Evolutionary conservation across 2,329 filamentous ascomycete genomes (phyloP).

Genomic region (Dothistroma pini): DNA sequence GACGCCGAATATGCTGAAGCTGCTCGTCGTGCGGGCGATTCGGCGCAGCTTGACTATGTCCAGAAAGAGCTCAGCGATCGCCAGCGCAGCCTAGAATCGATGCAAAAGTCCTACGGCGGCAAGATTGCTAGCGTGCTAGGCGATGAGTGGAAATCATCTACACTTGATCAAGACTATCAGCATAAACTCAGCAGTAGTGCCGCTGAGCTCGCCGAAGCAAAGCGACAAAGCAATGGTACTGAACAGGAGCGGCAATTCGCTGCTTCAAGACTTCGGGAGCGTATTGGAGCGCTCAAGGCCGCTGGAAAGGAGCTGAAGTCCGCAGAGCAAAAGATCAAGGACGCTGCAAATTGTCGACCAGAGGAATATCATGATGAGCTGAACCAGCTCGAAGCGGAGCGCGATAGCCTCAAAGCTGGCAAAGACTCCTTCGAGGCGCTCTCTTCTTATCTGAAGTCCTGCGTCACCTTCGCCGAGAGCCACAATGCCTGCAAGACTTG

Average conservation of each 20-base stretch:
- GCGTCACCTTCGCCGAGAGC: constrained; percentile 51
- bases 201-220: constrained; percentile 59
- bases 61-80: constrained; percentile 75
- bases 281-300: constrained; percentile 61
- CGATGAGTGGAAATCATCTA: constrained; percentile 63
- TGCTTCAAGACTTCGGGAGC: constrained; percentile 66
- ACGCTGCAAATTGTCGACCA: constrained; percentile 45
- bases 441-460: constrained; percentile 25
- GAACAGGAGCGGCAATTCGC: constrained; percentile 72
- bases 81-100: constrained; percentile 70
- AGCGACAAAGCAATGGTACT: constrained; percentile 66
- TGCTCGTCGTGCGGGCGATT: constrained; percentile 73
- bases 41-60: constrained; percentile 77
- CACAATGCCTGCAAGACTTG: constrained; percentile 76
- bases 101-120: constrained; percentile 69
- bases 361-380: constrained; percentile 50
- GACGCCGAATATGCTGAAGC: constrained; percentile 79
- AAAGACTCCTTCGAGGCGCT: constrained; percentile 23
- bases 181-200: constrained; percentile 56
- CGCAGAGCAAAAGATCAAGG: constrained; percentile 51
- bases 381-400: constrained; percentile 40
- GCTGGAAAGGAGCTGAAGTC: constrained; percentile 58
- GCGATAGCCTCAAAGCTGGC: constrained; percentile 62
- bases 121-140: constrained; percentile 66
- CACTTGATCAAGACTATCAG: constrained; percentile 69